Base-by-base conservation (phyloP, 1,139 yeast species). In the Sugiyamaella castrensis region DNA sequence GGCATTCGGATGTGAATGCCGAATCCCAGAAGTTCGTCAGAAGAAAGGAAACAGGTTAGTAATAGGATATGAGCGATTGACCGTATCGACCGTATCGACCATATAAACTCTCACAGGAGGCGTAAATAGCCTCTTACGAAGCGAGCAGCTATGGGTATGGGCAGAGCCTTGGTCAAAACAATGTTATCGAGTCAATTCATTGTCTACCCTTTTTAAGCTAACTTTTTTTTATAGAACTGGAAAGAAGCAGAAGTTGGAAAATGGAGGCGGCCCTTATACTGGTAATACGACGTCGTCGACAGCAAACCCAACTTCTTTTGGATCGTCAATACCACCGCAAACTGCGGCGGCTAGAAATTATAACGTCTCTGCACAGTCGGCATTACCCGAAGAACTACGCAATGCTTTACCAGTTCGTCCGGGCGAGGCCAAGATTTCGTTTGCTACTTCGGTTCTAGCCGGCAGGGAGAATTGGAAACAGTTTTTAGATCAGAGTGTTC, bases 1-100 rank as follows among this genome's bases (percentile, higher is more conserved):
- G 43, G 85, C 89, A 1, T 84, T 84, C 68, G 86, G 87, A 1
- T 81, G 87, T 63, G 88, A 82, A 54, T 84, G 91, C 68, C 71
- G 73, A 33, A 72, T 82, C 43, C 88, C 88, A 1, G 86, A 80
- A 46, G 60, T 64, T n/a, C 65, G 60, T 53, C 76, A 62, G 71
- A 75, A 61, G 62, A 79, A 61, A 34, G 62, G 51, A 26, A 8
- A 34, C 8, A 27, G 47, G 37, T 37, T 30, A 58, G 47, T n/a
- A 26, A 32, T 11, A 5, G 24, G 24, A 19, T 19, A 5, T 19
- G 24, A n/a, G n/a, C n/a, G n/a, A n/a, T n/a, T n/a, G n/a, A n/a
- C n/a, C n/a, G n/a, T n/a, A n/a, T n/a, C n/a, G n/a, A n/a, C n/a
- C n/a, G n/a, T n/a, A n/a, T n/a, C n/a, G n/a, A n/a, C n/a, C n/a